Evolutionary conservation across 2,329 filamentous ascomycete species (phyloP), one percentile per base, ranked within the genome.

Genomic region (Fusarium sp.): DNA sequence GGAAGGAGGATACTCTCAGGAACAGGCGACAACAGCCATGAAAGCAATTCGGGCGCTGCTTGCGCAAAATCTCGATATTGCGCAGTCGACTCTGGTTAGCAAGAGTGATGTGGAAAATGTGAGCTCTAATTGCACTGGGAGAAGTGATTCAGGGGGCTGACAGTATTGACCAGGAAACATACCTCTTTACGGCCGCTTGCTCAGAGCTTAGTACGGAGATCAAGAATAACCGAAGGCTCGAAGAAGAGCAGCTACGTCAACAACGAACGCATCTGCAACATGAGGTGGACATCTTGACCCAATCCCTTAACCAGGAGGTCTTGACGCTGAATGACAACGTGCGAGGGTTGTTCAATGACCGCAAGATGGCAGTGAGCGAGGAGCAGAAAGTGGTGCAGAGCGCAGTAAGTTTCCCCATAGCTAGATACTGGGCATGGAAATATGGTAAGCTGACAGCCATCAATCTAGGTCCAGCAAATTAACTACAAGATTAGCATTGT

Each of bases 281-380:
- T 78, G 96, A 98, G 78, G 90, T 94, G n/a, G 96, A 99, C 78
- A 97, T 97, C 16, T 79, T 97, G 59, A 90, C 88, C 60, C 96
- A 98, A 82, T 87, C 90, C 51, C 83, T 97, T 63, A 92, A 89
- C 33, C 94, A 97, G 79, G 94, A 98, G 77, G 84, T 94, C 25
- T 81, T 89, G 60, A 91, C 87, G 33, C 83, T 98, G 64, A 96
- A 93, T 74, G 95, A 99, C 77, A 93, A 94, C 60, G 86, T 98
- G n/a, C 93, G 94, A 77, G 95, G 93, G 62, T 91, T 97, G 86
- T 97, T 98, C 78, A 95, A 98, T 76, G 95, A 99, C 77, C 89
- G 96, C 44, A 96, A 95, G 78, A 97, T 98, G 92, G 88, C 89
- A 2, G 93, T 97, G 2, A 85, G 93, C 59, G 92, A 95, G 79